Evolutionary conservation across 2,329 filamentous ascomycete genomes (phyloP), one percentile per base, ranked within the genome.

Genomic region (Talaromyces marneffei): DNA sequence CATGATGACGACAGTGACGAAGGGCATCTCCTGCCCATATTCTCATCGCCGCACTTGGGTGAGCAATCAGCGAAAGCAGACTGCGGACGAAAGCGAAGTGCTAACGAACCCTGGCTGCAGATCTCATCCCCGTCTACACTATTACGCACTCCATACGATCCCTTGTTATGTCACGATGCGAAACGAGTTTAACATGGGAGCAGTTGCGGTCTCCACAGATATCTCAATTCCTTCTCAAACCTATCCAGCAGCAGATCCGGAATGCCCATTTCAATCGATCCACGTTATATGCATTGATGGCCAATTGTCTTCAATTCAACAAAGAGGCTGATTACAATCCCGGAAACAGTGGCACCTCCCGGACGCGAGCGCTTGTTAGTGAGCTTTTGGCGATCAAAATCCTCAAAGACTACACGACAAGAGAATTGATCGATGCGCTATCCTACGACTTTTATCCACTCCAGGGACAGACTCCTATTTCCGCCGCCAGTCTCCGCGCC

Each of bases 381-480:
- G 92, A 97, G 78, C 82, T 97, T 62, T 80, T 97, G 52, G 91
- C 92, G 14, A 90, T 97, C 74, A 91, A 95, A 73, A 74, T 97
- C 64, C 79, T 97, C 65, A 93, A 91, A 77, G 93, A 97, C 72
- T 96, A 92, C 76, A 87, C 85, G 20, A 96, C 91, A 0, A 82
- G 92, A 62, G 92, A 97, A 75, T 82, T 97, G 67, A 96, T 97
- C 67, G 93, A 97, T 78, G 92, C 91, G 3, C 80, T 97, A 42
- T 95, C 91, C 27, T 97, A 97, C 75, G 93, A 97, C 73, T 97
- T 96, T 73, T 91, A 94, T 72, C 93, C 93, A 0, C 82, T 97
- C 0, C 92, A 96, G 73, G 93, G 92, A 8, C 81, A 94, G 40
- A 80, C 85, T 2, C 81, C 80, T 23, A 60, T 76, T 69, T 58